These are phyloP conservation scores for Saururus chinensis DNA, from an alignment of 164 flowering plant genomes.

Conservation along the genomic window DNA sequence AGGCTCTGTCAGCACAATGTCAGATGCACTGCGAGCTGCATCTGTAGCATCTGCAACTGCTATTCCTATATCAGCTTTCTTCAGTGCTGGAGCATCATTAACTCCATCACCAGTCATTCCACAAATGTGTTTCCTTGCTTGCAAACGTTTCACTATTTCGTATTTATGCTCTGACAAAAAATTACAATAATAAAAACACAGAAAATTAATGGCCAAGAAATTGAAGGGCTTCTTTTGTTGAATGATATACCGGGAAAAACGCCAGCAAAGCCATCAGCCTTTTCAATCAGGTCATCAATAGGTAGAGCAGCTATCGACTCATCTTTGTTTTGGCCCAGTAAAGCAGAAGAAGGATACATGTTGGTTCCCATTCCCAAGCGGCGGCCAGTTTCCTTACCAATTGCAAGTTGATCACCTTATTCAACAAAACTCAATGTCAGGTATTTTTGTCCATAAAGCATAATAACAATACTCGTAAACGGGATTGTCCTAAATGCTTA, in stretches of 20 bases:
- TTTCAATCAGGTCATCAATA: slow-evolving; percentile 68
- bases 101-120: slow-evolving; percentile 8
- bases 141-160: slow-evolving; percentile 4
- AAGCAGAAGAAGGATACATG: slow-evolving; percentile 81
- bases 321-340: slow-evolving; percentile 66
- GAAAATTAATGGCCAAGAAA: not conserved
- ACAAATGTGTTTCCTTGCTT: slow-evolving; percentile 7
- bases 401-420: slow-evolving; percentile 81
- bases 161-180: slow-evolving; percentile 4
- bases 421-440: not conserved
- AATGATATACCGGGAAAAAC: slow-evolving; percentile 61
- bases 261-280: slow-evolving; percentile 88
- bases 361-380: slow-evolving; percentile 88
- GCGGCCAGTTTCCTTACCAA: slow-evolving; percentile 85
- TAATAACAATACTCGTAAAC: not conserved
- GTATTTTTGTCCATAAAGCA: not conserved
- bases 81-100: slow-evolving; percentile 5
- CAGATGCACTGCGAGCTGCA: slow-evolving; percentile 8
- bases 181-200: not conserved
- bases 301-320: slow-evolving; percentile 70
- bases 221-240: not conserved
- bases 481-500: not conserved
- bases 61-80: slow-evolving; percentile 6
- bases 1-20: slow-evolving; percentile 7
- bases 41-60: slow-evolving; percentile 8